Evolutionary conservation across 495 filamentous ascomycete genomes (phyloP).

Genomic region (Lindgomyces ingoldianus): DNA sequence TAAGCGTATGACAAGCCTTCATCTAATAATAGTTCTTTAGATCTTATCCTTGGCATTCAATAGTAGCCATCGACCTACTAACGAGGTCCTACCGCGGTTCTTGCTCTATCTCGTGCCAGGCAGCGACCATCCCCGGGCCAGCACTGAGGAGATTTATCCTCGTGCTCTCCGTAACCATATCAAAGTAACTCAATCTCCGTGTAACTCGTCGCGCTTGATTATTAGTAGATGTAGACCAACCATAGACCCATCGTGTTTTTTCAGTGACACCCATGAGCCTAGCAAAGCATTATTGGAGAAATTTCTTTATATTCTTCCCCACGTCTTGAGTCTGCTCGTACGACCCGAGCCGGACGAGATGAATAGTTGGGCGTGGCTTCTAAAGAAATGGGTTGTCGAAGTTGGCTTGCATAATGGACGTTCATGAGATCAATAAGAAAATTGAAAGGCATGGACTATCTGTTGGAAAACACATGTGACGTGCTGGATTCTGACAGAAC

Average conservation of each 20-base stretch:
- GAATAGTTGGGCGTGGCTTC: too few species aligned
- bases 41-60: not conserved
- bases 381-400: too few species aligned
- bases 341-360: too few species aligned
- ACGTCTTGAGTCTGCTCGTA: too few species aligned
- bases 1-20: not conserved
- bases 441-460: too few species aligned
- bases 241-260: not conserved
- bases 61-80: not conserved
- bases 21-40: not conserved
- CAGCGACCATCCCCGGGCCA: not conserved
- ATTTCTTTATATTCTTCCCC: too few species aligned
- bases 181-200: not conserved
- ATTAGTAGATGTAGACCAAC: not conserved
- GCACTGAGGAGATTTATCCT: not conserved
- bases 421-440: too few species aligned
- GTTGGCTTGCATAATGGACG: too few species aligned
- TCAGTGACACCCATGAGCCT: not conserved
- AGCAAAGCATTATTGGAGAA: too few species aligned
- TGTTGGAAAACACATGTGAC: too few species aligned
- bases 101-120: not conserved
- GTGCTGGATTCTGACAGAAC: too few species aligned
- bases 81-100: not conserved
- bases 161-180: not conserved
- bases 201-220: not conserved